Conservation (phyloP, 352 stramenopile species). For the Pythium plurisporium region DNA sequence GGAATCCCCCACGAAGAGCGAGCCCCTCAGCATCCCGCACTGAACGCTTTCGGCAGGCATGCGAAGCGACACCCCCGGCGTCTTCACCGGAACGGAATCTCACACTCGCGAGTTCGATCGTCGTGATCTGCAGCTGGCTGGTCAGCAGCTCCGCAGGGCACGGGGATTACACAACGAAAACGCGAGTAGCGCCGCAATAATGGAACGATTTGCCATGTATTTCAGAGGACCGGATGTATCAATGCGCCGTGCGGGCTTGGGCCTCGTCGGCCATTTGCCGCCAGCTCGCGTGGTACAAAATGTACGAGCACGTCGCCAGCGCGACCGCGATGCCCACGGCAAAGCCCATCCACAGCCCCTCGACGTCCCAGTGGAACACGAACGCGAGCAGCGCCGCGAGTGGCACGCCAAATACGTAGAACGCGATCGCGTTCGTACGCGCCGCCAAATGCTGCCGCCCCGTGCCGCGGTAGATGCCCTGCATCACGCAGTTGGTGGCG, state of each 20-base stretch:
- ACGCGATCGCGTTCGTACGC: constrained; percentile 70
- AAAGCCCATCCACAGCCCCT: constrained; percentile 71
- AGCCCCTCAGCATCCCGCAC: no score
- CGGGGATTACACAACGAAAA: no score
- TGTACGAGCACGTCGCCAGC: constrained; percentile 49
- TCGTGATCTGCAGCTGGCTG: no score
- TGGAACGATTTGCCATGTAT: no score
- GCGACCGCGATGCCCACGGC: constrained; percentile 53
- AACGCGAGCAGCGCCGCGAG: constrained; percentile 63
- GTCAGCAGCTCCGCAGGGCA: no score
- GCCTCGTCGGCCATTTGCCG: constrained; percentile 51
- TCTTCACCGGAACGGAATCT: no score
- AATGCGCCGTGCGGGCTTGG: constrained; percentile 41
- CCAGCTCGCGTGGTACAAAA: constrained; percentile 59
- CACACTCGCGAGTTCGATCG: no score
- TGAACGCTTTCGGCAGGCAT: no score
- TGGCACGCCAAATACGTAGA: constrained; percentile 76
- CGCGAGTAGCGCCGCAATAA: no score
- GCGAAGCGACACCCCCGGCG: no score
- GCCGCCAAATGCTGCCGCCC: constrained; percentile 68
- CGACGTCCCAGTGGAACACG: constrained; percentile 45
- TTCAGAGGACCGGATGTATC: no score
- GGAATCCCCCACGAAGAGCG: no score
- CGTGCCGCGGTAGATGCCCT: constrained; percentile 75
- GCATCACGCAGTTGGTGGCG: constrained; percentile 60